Conservation (phyloP, 1,284 basidiomycete species). For the Ustilago curta region DNA sequence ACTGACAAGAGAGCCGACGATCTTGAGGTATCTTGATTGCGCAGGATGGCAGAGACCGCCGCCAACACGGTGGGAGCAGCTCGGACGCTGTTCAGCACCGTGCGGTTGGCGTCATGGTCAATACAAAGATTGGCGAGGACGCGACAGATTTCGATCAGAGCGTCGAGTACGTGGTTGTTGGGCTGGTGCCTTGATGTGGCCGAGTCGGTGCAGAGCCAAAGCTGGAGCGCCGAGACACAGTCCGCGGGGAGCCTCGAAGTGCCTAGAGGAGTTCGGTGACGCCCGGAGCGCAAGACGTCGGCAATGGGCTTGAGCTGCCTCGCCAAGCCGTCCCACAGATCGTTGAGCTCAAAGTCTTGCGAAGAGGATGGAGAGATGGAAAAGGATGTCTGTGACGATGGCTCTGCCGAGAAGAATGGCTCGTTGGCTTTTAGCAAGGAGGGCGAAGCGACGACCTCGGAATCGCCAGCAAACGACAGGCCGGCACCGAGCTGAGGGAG, state of each 20-base stretch:
- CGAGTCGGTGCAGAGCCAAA: conserved; percentile 35
- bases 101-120: conserved; percentile 54
- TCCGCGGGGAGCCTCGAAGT: conserved; percentile 29
- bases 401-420: conserved; percentile 19
- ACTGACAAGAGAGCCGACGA: conserved; percentile 45
- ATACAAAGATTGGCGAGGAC: conserved; percentile 63
- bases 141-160: conserved; percentile 54
- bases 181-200: conserved; percentile 20
- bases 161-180: conserved; percentile 27
- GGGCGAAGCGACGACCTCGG: conserved; percentile 39
- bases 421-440: conserved; percentile 33
- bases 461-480: not conserved
- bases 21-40: conserved; percentile 73
- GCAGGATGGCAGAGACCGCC: conserved; percentile 81
- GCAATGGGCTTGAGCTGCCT: conserved; percentile 53
- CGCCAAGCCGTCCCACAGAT: conserved; percentile 40
- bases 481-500: conserved; percentile 22
- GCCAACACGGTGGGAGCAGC: conserved; percentile 79
- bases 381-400: conserved; percentile 14
- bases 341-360: conserved; percentile 46
- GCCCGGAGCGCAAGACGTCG: conserved; percentile 47
- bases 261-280: conserved; percentile 37
- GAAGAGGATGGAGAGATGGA: conserved; percentile 36
- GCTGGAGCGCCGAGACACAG: conserved; percentile 40
- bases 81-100: conserved; percentile 16